A percentile compares a stretch with the other conserved stretches of the same genome.
These are phyloP conservation scores for Gremmenia infestans DNA, from an alignment of 2,329 filamentous ascomycete genomes.

Conservation along the genomic window DNA sequence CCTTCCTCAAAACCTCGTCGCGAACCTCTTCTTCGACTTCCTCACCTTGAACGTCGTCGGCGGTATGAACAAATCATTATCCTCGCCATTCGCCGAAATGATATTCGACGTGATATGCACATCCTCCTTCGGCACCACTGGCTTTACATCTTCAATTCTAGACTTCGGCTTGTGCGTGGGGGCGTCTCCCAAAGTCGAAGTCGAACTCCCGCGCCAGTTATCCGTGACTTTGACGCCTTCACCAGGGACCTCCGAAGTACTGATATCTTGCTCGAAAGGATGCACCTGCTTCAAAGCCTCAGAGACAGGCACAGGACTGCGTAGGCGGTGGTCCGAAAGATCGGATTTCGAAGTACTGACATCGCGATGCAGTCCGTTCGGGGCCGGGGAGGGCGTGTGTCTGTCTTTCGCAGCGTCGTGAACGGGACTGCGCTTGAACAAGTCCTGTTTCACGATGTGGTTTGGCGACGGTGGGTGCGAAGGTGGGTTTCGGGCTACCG, in stretches of 20 bases:
- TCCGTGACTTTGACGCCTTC: background rate
- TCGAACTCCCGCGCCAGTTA: background rate
- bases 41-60: slow-evolving; percentile 8
- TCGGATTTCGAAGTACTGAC: too few species aligned
- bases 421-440: too few species aligned
- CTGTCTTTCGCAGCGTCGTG: too few species aligned
- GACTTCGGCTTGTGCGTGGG: too few species aligned
- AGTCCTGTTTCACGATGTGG: too few species aligned
- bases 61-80: background rate
- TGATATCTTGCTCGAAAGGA: background rate
- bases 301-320: background rate
- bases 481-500: too few species aligned
- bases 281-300: background rate
- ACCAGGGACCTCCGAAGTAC: background rate
- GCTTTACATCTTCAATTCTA: background rate
- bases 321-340: too few species aligned
- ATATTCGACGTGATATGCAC: background rate
- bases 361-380: too few species aligned
- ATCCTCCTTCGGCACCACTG: background rate
- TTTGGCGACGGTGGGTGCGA: too few species aligned
- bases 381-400: too few species aligned
- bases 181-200: too few species aligned
- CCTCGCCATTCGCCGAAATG: background rate
- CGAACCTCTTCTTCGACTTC: slow-evolving; percentile 16
- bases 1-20: slow-evolving; percentile 7